Evolutionary conservation across 164 flowering plant species (phyloP), one percentile per base, ranked within the genome.

Genomic region (Sextonia rubra): DNA sequence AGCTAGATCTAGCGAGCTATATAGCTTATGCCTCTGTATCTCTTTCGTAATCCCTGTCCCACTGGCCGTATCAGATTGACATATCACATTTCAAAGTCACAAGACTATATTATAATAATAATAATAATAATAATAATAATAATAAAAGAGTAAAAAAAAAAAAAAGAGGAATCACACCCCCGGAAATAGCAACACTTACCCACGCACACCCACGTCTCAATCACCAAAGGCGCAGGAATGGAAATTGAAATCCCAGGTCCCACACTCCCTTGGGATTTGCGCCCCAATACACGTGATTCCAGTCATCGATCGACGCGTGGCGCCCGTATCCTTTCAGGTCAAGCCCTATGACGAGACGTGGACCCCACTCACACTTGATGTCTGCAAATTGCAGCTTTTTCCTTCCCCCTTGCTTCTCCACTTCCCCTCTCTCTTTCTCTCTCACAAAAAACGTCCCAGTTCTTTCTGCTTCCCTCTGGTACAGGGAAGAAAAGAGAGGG

Each of bases 161-260:
- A 12, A 9, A n/a, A 1, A 61, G 3, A 22, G 26, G 64, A n/a
- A 24, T n/a, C n/a, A n/a, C n/a, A n/a, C n/a, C n/a, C n/a, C n/a
- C n/a, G n/a, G n/a, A n/a, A n/a, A n/a, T n/a, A n/a, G n/a, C n/a
- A n/a, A n/a, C n/a, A n/a, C n/a, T n/a, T n/a, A n/a, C n/a, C n/a
- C n/a, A n/a, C n/a, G n/a, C n/a, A n/a, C 44, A 14, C 67, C 67
- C 20, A 64, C 44, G 67, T 64, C 67, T 26, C 67, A 12, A 64
- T 64, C 67, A 29, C 8, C 47, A 27, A 64, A 29, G 20, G 47
- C 18, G n/a, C 44, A 7, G 58, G n/a, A 18, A 52, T 52, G 58
- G 58, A 52, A 26, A 64, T 4, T 17, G 67, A 64, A 64, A 26
- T 12, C 44, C n/a, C 8, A 44, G 44, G 44, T 44, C 67, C 32